Evolutionary conservation across 495 filamentous ascomycete species (phyloP).

Genomic region (Trichoderma reesei): DNA sequence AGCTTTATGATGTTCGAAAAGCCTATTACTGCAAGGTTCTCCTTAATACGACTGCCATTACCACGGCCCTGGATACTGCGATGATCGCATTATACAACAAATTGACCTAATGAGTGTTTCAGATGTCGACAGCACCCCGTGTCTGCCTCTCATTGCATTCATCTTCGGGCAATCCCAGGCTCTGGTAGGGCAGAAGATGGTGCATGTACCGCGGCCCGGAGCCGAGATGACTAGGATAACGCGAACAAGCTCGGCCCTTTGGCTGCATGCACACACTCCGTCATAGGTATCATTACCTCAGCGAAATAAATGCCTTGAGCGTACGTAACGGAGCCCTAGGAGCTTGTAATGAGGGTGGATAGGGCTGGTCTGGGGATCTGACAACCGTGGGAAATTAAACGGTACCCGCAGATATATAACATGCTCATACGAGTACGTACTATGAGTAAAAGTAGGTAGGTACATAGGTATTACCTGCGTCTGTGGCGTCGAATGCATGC

Average conservation of each 20-base stretch:
- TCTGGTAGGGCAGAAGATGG: no score
- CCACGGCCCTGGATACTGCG: neutral
- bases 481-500: no score
- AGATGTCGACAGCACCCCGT: neutral
- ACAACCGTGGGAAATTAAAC: slow-evolving; percentile 4
- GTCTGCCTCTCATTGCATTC: neutral
- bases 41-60: neutral
- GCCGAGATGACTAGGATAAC: neutral
- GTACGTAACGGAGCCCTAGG: neutral
- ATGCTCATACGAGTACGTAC: neutral
- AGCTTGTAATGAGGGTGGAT: slow-evolving; percentile 5
- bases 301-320: neutral
- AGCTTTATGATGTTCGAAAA: slow-evolving; percentile 35
- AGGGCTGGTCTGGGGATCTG: neutral
- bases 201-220: no score
- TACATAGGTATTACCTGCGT: no score
- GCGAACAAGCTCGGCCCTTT: neutral
- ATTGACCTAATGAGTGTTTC: neutral
- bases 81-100: neutral
- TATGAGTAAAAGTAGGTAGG: neutral
- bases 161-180: neutral
- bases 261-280: no score
- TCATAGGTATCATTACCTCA: neutral
- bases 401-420: neutral
- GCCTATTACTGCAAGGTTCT: no score